phyloP scores from a whole-genome alignment of 1,284 basidiomycete genomes.

The Cryptococcus sp. region DNA sequence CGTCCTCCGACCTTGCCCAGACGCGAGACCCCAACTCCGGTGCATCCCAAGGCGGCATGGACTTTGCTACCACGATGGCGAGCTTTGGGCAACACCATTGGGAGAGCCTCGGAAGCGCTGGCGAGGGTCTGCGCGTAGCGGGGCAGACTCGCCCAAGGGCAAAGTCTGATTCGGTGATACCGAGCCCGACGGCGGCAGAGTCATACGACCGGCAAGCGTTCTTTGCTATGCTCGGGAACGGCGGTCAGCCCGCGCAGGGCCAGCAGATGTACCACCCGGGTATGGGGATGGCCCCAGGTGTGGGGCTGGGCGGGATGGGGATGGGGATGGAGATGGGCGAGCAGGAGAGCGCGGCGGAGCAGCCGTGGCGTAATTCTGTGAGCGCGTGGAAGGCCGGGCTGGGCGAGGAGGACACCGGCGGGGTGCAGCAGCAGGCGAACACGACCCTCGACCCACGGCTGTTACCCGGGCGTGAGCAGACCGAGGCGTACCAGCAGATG shows the following conservation, averaged over 20 bases:
- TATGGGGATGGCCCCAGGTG: not conserved
- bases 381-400: conserved; percentile 27
- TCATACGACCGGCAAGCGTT: conserved; percentile 38
- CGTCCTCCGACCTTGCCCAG: conserved; percentile 13
- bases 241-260: not conserved
- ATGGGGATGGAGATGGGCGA: no score
- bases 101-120: not conserved
- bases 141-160: conserved; percentile 31
- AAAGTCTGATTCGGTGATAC: conserved; percentile 45
- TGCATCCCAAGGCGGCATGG: conserved; percentile 4
- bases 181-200: conserved; percentile 16
- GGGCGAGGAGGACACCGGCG: conserved; percentile 3
- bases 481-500: conserved; percentile 9
- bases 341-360: no score
- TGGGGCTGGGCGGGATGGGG: not conserved
- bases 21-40: not conserved
- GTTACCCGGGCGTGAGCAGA: conserved; percentile 27
- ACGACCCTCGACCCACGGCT: conserved; percentile 40
- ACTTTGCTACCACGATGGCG: conserved; percentile 20
- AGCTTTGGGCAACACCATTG: conserved; percentile 10
- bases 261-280: not conserved
- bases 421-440: not conserved
- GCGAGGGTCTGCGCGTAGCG: conserved; percentile 5
- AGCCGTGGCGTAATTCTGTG: conserved; percentile 24
- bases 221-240: conserved; percentile 22